Evolutionary conservation across 805 yeast species (phyloP), one percentile per base, ranked within the genome.

Genomic region (Maudiozyma bulderi): DNA sequence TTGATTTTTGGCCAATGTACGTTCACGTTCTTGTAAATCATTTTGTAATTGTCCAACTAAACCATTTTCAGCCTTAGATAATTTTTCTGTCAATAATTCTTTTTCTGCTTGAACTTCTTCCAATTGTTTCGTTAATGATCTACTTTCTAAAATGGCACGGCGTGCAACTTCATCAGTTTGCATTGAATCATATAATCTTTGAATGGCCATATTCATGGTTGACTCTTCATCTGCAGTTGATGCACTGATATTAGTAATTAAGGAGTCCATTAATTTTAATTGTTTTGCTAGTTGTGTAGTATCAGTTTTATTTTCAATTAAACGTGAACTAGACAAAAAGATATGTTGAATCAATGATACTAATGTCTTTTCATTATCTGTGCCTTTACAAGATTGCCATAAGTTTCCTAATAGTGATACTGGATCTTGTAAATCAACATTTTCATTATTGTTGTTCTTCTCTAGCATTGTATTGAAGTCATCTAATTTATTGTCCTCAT

Each of bases 101-200:
- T 85, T 73, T 58, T 82, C 88, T 2, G 69, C 70, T 43, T 57
- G 55, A 20, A 57, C 47, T 50, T 66, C 69, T 45, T 80, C 83
- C 2, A 82, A 76, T 40, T 69, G 71, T 50, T 71, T 71, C 5
- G 74, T 70, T 40, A 81, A 74, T 13, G 76, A 80, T 52, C 79
- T 75, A 8, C 81, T 77, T 49, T 84, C 90, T 14, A 61, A 20
- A 4, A 71, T 76, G 50, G 96, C 95, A 47, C 84, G 75, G 47
- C 85, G 73, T 11, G 95, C 96, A 63, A 84, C 85, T 50, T 88
- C 95, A 65, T 93, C 98, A 0, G 96, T 87, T 57, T 82, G 82
- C 67, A 90, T 75, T 8, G 91, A 76, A 41, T 88, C 82, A 51
- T 79, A 75, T 40, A 93, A 73, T 48, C 83, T 72, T 59, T 87